phyloP scores from a whole-genome alignment of 1,284 basidiomycete species.

The Tilletiopsis washingtonensis region DNA sequence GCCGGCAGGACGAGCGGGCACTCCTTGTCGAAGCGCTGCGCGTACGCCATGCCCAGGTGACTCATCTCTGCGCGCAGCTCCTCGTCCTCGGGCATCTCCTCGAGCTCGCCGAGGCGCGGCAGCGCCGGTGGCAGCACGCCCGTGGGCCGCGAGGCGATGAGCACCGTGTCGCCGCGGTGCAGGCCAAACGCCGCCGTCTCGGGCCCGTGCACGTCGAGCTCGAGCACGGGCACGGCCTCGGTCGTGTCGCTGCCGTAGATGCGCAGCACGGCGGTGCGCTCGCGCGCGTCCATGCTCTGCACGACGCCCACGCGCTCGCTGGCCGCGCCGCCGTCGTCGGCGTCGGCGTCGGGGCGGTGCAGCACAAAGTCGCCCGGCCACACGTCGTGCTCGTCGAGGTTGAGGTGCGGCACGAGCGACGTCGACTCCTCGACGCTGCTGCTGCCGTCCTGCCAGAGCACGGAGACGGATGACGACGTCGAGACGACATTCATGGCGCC shows the following conservation, averaged over 20 bases:
- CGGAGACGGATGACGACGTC: conserved; percentile 61
- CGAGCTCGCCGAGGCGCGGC: conserved; percentile 69
- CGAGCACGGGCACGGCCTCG: conserved; percentile 71
- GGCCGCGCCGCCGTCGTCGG: conserved; percentile 58
- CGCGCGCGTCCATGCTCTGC: conserved; percentile 51
- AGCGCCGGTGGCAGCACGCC: conserved; percentile 61
- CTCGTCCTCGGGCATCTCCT: conserved; percentile 53
- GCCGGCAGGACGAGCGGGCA: too few relatives aligned
- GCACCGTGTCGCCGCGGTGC: conserved; percentile 71
- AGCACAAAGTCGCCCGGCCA: conserved; percentile 75
- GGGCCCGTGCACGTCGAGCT: conserved; percentile 72
- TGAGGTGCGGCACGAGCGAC: conserved; percentile 67
- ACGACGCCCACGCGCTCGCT: conserved; percentile 60
- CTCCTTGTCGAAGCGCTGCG: conserved; percentile 50
- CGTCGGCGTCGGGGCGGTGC: conserved; percentile 66
- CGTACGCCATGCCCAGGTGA: conserved; percentile 57
- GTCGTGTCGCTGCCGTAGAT: conserved; percentile 41
- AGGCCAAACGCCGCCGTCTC: conserved; percentile 57
- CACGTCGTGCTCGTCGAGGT: conserved; percentile 48
- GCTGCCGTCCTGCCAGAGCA: conserved; percentile 82
- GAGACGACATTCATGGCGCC: conserved; percentile 54
- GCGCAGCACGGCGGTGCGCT: conserved; percentile 39
- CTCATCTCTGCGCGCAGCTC: conserved; percentile 66
- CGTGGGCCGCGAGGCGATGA: conserved; percentile 61
- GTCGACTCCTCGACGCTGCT: conserved; percentile 57